These are phyloP conservation scores for Aspergillus sp. DNA, from an alignment of 2,329 filamentous ascomycete species.

Conservation along the genomic window DNA sequence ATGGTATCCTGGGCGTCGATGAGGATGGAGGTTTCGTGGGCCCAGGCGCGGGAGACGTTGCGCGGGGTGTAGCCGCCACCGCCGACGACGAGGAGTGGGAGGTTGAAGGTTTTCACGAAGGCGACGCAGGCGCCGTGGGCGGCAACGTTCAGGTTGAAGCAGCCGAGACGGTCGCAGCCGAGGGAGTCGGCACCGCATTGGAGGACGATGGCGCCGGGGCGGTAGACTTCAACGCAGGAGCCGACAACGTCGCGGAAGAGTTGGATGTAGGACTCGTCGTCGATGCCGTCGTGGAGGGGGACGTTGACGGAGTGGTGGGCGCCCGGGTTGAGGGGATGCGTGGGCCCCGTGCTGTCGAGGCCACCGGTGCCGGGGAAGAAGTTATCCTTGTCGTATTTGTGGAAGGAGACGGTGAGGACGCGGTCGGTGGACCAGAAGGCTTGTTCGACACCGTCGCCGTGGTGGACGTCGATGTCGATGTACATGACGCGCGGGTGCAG, in stretches of 20 bases:
- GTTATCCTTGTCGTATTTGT: conserved; percentile 83
- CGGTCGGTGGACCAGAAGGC: conserved; percentile 87
- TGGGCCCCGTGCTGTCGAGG: conserved; percentile 80
- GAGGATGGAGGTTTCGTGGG: conserved; percentile 91
- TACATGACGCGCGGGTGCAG: conserved; percentile 85
- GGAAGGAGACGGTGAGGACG: conserved; percentile 91
- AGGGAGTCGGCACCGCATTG: conserved; percentile 96
- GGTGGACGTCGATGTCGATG: conserved; percentile 91
- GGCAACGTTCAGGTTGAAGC: conserved; percentile 95
- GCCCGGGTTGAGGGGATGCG: conserved; percentile 79
- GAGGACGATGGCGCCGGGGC: conserved; percentile 86
- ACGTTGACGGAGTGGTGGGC: conserved; percentile 90
- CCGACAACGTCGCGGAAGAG: conserved; percentile 83
- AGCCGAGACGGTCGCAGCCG: conserved; percentile 86
- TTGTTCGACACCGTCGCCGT: conserved; percentile 88
- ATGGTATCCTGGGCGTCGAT: conserved; percentile 74
- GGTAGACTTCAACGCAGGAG: conserved; percentile 76
- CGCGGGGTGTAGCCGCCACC: conserved; percentile 95
- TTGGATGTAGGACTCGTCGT: conserved; percentile 81
- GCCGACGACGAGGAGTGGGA: conserved; percentile 87
- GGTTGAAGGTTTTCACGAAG: conserved; percentile 76
- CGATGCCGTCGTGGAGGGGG: conserved; percentile 85
- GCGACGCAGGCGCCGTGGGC: conserved; percentile 90
- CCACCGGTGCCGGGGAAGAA: conserved; percentile 94
- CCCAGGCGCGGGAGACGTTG: conserved; percentile 96